Conservation (phyloP, 2,329 filamentous ascomycete genomes). For the Botrytis sinoallii region DNA sequence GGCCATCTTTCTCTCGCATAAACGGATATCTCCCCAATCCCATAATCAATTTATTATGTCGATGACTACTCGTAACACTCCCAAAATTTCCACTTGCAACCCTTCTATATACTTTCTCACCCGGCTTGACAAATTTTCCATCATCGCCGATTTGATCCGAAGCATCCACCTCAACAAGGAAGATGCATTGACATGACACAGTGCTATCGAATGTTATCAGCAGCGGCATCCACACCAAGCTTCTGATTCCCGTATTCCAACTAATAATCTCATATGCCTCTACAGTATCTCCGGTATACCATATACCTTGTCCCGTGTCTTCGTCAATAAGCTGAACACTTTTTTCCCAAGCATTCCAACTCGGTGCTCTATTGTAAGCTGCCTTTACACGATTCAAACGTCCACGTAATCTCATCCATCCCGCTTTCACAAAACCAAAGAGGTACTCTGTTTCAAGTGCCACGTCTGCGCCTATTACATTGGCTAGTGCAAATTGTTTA, state of each 20-base stretch:
- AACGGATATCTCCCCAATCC: neutral
- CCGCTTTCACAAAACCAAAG: neutral
- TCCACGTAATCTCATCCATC: neutral
- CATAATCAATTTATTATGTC: neutral
- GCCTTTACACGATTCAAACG: neutral
- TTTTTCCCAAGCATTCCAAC: conserved; percentile 1
- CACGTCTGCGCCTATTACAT: neutral
- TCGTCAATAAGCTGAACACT: neutral
- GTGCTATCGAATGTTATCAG: neutral
- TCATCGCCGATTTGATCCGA: neutral
- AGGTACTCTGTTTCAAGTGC: neutral
- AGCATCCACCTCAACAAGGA: neutral
- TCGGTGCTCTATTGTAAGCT: neutral
- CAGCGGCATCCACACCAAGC: neutral
- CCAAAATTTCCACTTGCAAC: neutral
- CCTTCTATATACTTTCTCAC: neutral
- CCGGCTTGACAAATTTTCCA: neutral
- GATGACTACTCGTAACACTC: neutral
- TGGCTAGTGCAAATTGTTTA: neutral
- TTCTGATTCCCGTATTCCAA: neutral
- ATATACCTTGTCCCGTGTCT: neutral
- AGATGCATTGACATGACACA: neutral
- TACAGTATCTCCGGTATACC: neutral
- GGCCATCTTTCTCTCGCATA: neutral
- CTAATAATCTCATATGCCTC: neutral